Base-by-base conservation (phyloP, 306 rosid genomes). In the Prunus padus region DNA sequence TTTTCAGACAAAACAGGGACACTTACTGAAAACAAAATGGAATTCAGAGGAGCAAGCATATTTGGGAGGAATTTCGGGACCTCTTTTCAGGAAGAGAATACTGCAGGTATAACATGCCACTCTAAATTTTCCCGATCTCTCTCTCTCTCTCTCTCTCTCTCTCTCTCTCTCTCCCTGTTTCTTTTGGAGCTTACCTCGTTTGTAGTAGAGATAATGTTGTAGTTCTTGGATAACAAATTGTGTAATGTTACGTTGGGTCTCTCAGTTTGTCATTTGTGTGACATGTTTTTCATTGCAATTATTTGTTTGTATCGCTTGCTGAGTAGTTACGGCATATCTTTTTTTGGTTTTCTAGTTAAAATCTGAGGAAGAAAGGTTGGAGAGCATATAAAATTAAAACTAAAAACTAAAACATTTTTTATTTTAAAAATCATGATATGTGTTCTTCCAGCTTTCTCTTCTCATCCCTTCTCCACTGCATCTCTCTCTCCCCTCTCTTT, bases 1-100 rank as follows among this genome's bases (percentile, higher is more conserved):
- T 96, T 96, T 82, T 92, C 99, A 30, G 99, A 96, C 83, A 96
- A 96, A 87, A 96, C 99, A 1, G 99, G 99, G 79, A 96, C 99
- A 18, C 91, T 96, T 14, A 96, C 99, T 4, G 98, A 96, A 85
- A 96, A 96, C 84, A 96, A 90, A 79, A 96, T 96, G 99, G 99
- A 90, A 84, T 96, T 96, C 77, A 89, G 30, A 80, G 86, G 88
- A 83, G 99, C 99, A 44, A 92, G 99, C 74, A 84, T 93, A 56
- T 67, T 77, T 52, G 98, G 97, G 81, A 85, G 76, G 78, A 79
- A 84, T 82, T 93, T 83, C 22, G 93, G 96, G 78, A 78, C 73
- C 84, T 71, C 91, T 74, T 74, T 84, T 51, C 71, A n/a, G 62
- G 63, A 49, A 61, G 72, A 69, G 61, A 74, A 84, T 61, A 60